Evolutionary conservation across 495 filamentous ascomycete species (phyloP), one percentile per base, ranked within the genome.

Genomic region (Penicillium waksmanii): DNA sequence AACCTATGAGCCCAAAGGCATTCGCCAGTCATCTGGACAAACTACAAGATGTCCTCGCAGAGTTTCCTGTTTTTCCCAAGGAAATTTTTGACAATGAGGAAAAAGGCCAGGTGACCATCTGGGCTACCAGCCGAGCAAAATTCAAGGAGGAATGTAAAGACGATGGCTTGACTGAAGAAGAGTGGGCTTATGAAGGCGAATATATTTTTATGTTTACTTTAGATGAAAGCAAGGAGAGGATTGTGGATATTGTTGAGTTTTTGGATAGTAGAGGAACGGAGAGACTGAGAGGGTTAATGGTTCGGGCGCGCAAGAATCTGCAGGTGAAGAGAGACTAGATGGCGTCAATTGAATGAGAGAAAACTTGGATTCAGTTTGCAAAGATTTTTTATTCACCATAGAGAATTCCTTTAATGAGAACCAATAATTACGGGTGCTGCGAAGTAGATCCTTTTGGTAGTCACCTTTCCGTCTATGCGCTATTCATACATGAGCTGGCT

Each of bases 131-230:
- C 50, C 12, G 38, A 49, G 43, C 66, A 0, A 50, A 23, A 2
- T 66, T 66, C 23, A 36, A 51, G 1, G 51, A 66, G 5, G 60
- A 64, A 19, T 63, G 57, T 1, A 61, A 52, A 46, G 71, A 63
- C 13, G 57, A 65, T 7, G 63, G 53, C 19, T 13, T 58, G 12
- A 51, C 63, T 0, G 61, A 53, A 12, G 65, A 65, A 17, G 68
- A 72, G 11, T 66, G 63, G 63, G 42, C 7, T 1, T 66, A 51
- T 49, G 13, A 64, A 56, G 60, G 61, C 4, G 72, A 77, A 57
- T 77, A 79, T 57, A 71, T 79, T n/a, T 77, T 76, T 67, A 65
- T 74, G 34, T 60, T 79, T 35, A 70, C 67, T 34, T 77, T 77
- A 61, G 72, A 79, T 53, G 64, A 75, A 43, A 58, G 15, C 19